These are phyloP conservation scores for Zasmidium citrigriseum DNA, from an alignment of 2,329 filamentous ascomycete species.

Conservation along the genomic window DNA sequence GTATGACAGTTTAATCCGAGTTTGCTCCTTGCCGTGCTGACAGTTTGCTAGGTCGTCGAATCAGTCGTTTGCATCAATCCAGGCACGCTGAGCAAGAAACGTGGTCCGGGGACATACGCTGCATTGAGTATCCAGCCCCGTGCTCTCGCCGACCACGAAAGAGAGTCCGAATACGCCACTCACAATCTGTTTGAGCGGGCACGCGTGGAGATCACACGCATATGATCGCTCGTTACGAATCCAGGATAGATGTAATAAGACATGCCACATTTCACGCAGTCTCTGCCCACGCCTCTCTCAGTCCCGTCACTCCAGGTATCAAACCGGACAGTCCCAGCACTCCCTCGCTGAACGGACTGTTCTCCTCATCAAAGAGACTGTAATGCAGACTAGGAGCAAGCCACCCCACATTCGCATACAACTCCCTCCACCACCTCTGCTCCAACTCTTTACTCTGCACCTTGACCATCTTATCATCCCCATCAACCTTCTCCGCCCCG, in stretches of 20 bases:
- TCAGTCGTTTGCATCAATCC: constrained; percentile 90
- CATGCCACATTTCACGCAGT: constrained; percentile 26
- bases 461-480: constrained; percentile 39
- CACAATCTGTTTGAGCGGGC: constrained; percentile 81
- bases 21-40: constrained; percentile 12
- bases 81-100: constrained; percentile 80
- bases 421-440: constrained; percentile 62
- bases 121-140: constrained; percentile 74
- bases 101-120: constrained; percentile 82
- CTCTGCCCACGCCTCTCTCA: constrained; percentile 49
- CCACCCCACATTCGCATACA: constrained; percentile 73
- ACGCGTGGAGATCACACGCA: constrained; percentile 82
- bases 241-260: neutral
- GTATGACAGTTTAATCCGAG: constrained; percentile 51
- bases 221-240: constrained; percentile 45
- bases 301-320: constrained; percentile 46
- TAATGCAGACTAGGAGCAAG: constrained; percentile 83
- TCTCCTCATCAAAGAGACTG: constrained; percentile 68
- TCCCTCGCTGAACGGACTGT: constrained; percentile 55
- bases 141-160: constrained; percentile 59
- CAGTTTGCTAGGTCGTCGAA: constrained; percentile 71
- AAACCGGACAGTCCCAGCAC: constrained; percentile 61
- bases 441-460: constrained; percentile 33
- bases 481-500: constrained; percentile 41
- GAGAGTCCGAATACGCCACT: constrained; percentile 59